Evolutionary conservation across 2,329 filamentous ascomycete species (phyloP).

Genomic region (Fusarium liriodendri): DNA sequence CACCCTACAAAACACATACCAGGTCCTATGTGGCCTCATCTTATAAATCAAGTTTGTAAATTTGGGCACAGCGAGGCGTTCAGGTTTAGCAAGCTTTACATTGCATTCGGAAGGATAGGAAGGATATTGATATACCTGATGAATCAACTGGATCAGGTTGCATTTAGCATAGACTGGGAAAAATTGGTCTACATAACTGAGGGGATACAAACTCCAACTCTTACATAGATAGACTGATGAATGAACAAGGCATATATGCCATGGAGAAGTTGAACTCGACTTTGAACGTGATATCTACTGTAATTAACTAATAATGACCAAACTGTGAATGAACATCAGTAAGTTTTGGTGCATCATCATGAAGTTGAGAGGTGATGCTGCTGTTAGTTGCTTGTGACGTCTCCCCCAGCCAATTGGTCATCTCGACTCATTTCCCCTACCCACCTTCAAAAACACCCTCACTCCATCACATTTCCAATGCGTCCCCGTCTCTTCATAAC

Average conservation of each 20-base stretch:
- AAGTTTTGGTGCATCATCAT: slow-evolving; percentile 23
- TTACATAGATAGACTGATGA: slow-evolving; percentile 23
- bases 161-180: slow-evolving; percentile 11
- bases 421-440: background rate
- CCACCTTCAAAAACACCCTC: background rate
- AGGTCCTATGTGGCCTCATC: slow-evolving; percentile 18
- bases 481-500: background rate
- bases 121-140: background rate
- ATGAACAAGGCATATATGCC: slow-evolving; percentile 18
- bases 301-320: background rate
- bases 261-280: background rate
- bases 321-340: slow-evolving; percentile 5
- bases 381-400: slow-evolving; percentile 13
- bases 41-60: slow-evolving; percentile 25
- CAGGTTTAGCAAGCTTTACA: slow-evolving; percentile 20
- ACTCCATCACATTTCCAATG: slow-evolving; percentile 4
- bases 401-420: slow-evolving; percentile 34
- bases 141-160: slow-evolving; percentile 6
- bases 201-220: background rate
- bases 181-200: slow-evolving; percentile 10
- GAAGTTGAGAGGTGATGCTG: slow-evolving; percentile 19
- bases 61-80: slow-evolving; percentile 43
- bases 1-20: slow-evolving; percentile 16
- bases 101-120: slow-evolving; percentile 21
- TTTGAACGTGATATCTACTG: background rate